Evolutionary conservation across 2,329 filamentous ascomycete species (phyloP).

Genomic region (Metarhizium album): DNA sequence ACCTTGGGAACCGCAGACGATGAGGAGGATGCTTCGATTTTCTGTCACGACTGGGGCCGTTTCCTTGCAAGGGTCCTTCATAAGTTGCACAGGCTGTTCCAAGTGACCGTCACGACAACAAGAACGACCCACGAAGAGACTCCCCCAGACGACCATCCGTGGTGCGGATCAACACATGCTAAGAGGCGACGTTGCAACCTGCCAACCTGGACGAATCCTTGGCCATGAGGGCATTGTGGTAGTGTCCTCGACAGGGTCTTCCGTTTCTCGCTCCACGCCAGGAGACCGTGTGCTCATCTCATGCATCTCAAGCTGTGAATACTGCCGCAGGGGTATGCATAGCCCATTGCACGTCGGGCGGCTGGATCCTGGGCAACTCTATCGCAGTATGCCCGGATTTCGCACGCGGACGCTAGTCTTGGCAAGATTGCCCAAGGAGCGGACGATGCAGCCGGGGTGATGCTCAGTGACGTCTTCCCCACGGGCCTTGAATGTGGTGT

Average conservation of each 20-base stretch:
- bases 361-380: constrained; percentile 43
- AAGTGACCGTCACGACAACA: neutral
- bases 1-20: neutral
- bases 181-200: constrained; percentile 40
- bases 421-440: constrained; percentile 31
- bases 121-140: constrained; percentile 12
- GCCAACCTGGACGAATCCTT: constrained; percentile 32
- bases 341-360: constrained; percentile 42
- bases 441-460: constrained; percentile 32
- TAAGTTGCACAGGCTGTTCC: neutral
- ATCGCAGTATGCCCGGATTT: constrained; percentile 44
- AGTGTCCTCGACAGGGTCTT: constrained; percentile 31
- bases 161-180: constrained; percentile 46
- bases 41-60: neutral
- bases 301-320: constrained; percentile 39
- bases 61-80: neutral
- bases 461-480: constrained; percentile 45
- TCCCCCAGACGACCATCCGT: constrained; percentile 39
- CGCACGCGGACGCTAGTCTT: constrained; percentile 37
- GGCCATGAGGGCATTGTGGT: constrained; percentile 44
- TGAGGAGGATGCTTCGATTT: neutral
- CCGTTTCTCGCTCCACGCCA: constrained; percentile 33
- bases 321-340: constrained; percentile 38
- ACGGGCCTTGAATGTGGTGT: constrained; percentile 46
- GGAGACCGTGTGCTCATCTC: constrained; percentile 42